These are phyloP conservation scores for Mycena polygramma DNA, from an alignment of 768 basidiomycete genomes.

Conservation along the genomic window DNA sequence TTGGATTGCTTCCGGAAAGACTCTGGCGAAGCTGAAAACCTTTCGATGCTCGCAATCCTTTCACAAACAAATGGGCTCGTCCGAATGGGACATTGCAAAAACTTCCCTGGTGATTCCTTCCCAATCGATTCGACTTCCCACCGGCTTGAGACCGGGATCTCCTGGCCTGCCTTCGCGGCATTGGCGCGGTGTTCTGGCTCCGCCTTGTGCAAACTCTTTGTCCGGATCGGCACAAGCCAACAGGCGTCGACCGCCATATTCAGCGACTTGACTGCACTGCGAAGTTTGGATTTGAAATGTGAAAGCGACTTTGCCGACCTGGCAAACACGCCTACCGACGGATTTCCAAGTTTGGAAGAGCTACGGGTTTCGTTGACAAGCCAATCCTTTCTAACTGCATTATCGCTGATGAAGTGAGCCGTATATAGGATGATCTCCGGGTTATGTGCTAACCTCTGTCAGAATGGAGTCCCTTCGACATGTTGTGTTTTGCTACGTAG, in stretches of 20 bases:
- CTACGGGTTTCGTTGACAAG: background rate
- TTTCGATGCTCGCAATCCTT: background rate
- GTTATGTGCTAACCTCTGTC: background rate
- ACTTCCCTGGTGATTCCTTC: background rate
- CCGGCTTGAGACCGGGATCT: too few species aligned
- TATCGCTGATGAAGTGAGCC: conserved; percentile 16
- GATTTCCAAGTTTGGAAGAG: conserved; percentile 7
- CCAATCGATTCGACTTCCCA: too few species aligned
- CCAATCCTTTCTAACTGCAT: conserved; percentile 3
- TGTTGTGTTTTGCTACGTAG: background rate
- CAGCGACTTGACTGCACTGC: background rate
- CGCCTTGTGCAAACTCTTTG: conserved; percentile 1
- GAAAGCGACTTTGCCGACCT: background rate
- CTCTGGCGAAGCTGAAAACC: too few species aligned
- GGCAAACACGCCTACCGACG: background rate
- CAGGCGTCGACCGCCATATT: conserved; percentile 1
- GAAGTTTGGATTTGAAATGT: conserved; percentile 5
- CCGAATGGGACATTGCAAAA: background rate
- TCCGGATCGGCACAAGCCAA: background rate
- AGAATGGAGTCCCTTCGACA: conserved; percentile 10
- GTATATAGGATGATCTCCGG: background rate
- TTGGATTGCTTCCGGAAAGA: too few species aligned
- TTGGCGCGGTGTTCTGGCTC: background rate
- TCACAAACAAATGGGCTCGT: conserved; percentile 16
- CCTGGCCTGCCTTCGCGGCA: conserved; percentile 17